These are phyloP conservation scores for Penicillium verrucosum DNA, from an alignment of 2,329 filamentous ascomycete genomes.

Conservation along the genomic window DNA sequence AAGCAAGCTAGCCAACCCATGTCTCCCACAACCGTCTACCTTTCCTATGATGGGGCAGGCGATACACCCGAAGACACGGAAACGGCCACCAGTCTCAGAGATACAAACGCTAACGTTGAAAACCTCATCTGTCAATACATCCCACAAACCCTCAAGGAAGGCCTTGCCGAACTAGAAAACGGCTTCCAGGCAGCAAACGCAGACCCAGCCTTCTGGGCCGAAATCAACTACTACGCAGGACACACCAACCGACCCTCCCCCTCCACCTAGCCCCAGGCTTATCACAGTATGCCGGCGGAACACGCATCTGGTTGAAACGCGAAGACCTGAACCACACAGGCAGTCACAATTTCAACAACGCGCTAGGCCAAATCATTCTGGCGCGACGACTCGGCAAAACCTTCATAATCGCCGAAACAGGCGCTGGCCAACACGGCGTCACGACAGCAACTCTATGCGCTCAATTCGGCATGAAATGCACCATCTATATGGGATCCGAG, in stretches of 20 bases:
- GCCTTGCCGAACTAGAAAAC: constrained; percentile 77
- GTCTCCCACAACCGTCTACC: constrained; percentile 44
- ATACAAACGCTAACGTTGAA: constrained; percentile 62
- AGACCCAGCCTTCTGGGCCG: constrained; percentile 89
- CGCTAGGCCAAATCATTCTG: constrained; percentile 86
- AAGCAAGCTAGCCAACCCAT: constrained; percentile 29
- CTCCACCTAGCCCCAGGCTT: constrained; percentile 81
- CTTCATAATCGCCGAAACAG: constrained; percentile 94
- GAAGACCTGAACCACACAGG: constrained; percentile 97
- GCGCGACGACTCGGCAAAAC: constrained; percentile 85
- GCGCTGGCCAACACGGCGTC: constrained; percentile 92
- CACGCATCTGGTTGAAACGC: constrained; percentile 94
- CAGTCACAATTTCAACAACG: constrained; percentile 98
- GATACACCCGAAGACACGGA: not conserved
- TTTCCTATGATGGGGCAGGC: constrained; percentile 22
- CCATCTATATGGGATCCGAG: constrained; percentile 95
- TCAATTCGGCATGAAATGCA: constrained; percentile 95
- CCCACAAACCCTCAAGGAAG: constrained; percentile 95
- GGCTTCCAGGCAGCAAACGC: constrained; percentile 82
- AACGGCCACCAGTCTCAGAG: too few relatives aligned
- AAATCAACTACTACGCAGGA: constrained; percentile 85
- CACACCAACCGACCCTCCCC: constrained; percentile 89
- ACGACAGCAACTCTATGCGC: constrained; percentile 94
- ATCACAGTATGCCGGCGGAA: constrained; percentile 80
- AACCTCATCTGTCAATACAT: constrained; percentile 95